Percentiles rank a stretch among this genome's conserved stretches.
Conservation (phyloP, 495 filamentous ascomycete species). For the Talaromyces proteolyticus region DNA sequence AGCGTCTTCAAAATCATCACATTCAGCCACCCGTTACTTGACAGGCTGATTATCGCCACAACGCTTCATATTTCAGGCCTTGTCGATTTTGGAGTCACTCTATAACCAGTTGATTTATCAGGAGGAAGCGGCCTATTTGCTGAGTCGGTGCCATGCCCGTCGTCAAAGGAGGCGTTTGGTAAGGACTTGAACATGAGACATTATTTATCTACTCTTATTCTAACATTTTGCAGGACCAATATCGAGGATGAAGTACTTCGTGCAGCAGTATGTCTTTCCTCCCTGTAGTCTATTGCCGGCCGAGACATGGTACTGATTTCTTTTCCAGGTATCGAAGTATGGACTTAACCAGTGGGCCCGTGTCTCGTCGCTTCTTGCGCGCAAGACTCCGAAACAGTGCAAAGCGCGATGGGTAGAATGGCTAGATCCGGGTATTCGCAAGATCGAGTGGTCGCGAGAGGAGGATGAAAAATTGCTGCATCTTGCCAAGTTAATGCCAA, state of each 20-base stretch:
- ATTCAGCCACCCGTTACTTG: neutral
- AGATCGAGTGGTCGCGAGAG: constrained; percentile 98
- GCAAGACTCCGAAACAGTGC: constrained; percentile 98
- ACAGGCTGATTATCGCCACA: neutral
- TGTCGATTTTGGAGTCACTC: no score
- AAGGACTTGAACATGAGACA: constrained; percentile 42
- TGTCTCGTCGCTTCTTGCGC: constrained; percentile 91
- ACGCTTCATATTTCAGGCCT: no score
- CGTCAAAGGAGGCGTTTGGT: constrained; percentile 97
- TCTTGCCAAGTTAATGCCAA: constrained; percentile 96
- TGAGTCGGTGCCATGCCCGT: constrained; percentile 65
- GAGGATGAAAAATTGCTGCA: constrained; percentile 97
- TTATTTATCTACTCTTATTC: neutral
- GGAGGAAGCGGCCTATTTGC: neutral
- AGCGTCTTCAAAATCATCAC: no score
- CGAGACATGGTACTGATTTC: constrained; percentile 11
- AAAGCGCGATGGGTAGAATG: constrained; percentile 98
- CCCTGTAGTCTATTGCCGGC: neutral
- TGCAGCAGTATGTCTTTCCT: constrained; percentile 49
- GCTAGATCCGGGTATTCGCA: constrained; percentile 95
- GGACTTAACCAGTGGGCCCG: constrained; percentile 98
- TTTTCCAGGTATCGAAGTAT: constrained; percentile 75
- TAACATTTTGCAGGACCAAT: constrained; percentile 64
- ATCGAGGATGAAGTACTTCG: constrained; percentile 96
- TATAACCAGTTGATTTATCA: no score